Evolutionary conservation across 2,329 filamentous ascomycete genomes (phyloP).

Genomic region (Penicillium digitatum): DNA sequence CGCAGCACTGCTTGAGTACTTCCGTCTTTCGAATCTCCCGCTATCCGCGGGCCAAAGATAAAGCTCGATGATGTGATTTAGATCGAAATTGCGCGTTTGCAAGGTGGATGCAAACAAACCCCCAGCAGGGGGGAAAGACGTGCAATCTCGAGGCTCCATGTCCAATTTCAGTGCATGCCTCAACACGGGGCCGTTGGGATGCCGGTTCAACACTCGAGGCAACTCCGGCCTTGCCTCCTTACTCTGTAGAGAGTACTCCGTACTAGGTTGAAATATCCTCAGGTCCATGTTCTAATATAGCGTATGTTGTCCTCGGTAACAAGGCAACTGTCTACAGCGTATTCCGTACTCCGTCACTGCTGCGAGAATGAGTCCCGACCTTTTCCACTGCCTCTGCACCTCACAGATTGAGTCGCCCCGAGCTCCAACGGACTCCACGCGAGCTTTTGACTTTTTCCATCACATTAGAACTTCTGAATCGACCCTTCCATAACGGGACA

Average conservation of each 20-base stretch:
- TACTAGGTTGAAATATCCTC: neutral
- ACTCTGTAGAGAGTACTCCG: neutral
- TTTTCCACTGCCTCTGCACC: slow-evolving; percentile 2
- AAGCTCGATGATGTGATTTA: slow-evolving; percentile 36
- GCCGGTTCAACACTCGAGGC: neutral
- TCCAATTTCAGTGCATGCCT: neutral
- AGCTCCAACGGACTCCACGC: slow-evolving; percentile 8
- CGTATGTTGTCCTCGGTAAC: neutral
- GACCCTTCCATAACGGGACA: neutral
- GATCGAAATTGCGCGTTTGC: slow-evolving; percentile 27
- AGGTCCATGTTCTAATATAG: too few species aligned
- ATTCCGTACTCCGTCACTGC: neutral
- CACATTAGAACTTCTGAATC: neutral
- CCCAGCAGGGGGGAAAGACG: neutral
- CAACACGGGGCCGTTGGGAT: neutral
- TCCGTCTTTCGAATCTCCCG: neutral
- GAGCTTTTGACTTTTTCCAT: neutral
- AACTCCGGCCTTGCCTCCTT: neutral
- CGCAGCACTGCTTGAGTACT: neutral
- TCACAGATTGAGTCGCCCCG: slow-evolving; percentile 13
- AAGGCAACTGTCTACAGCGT: neutral
- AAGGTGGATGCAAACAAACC: neutral
- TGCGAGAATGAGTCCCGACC: too few species aligned
- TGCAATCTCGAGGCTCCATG: neutral
- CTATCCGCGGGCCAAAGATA: slow-evolving; percentile 12